These are phyloP conservation scores for Wilcoxina mikolae DNA, from an alignment of 495 filamentous ascomycete species.

Conservation along the genomic window DNA sequence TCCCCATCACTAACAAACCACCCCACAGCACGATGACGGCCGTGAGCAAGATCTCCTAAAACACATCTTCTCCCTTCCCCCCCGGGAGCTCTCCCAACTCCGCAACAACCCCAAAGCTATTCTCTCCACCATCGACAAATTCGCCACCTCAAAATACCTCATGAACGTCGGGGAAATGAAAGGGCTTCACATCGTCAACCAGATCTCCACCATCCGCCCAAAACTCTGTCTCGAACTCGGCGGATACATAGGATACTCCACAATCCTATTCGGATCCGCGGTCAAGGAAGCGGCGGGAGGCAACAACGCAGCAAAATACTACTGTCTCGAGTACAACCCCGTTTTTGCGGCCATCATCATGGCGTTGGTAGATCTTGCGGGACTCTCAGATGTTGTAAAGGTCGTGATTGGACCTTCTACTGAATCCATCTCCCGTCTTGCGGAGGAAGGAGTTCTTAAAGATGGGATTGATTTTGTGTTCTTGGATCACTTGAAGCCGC, in stretches of 20 bases:
- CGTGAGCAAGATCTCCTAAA: slow-evolving; percentile 60
- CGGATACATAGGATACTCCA: slow-evolving; percentile 68
- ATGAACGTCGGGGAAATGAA: slow-evolving; percentile 71
- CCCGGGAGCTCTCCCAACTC: slow-evolving; percentile 39
- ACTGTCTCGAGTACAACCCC: slow-evolving; percentile 52
- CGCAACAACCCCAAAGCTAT: slow-evolving; percentile 49
- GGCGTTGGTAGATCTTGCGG: slow-evolving; percentile 51
- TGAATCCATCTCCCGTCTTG: slow-evolving; percentile 41
- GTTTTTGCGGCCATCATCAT: slow-evolving; percentile 50
- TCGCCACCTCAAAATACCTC: slow-evolving; percentile 49
- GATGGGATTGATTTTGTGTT: slow-evolving; percentile 51
- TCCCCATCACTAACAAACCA: slow-evolving; percentile 1
- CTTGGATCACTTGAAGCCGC: slow-evolving; percentile 60
- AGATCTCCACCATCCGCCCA: slow-evolving; percentile 52
- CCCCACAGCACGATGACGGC: slow-evolving; percentile 49
- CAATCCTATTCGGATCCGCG: slow-evolving; percentile 53
- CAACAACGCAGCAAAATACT: slow-evolving; percentile 33
- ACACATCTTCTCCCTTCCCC: slow-evolving; percentile 46
- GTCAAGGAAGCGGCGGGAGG: slow-evolving; percentile 43
- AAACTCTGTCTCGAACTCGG: slow-evolving; percentile 62
- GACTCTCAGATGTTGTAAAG: slow-evolving; percentile 48
- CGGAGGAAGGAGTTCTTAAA: slow-evolving; percentile 37
- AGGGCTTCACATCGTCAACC: slow-evolving; percentile 46
- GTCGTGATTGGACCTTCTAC: slow-evolving; percentile 53
- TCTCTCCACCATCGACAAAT: slow-evolving; percentile 58